A percentile compares a stretch with the other conserved stretches of the same genome.
phyloP scores from a whole-genome alignment of 1,139 yeast genomes.

The Yamadazyma dendronema region DNA sequence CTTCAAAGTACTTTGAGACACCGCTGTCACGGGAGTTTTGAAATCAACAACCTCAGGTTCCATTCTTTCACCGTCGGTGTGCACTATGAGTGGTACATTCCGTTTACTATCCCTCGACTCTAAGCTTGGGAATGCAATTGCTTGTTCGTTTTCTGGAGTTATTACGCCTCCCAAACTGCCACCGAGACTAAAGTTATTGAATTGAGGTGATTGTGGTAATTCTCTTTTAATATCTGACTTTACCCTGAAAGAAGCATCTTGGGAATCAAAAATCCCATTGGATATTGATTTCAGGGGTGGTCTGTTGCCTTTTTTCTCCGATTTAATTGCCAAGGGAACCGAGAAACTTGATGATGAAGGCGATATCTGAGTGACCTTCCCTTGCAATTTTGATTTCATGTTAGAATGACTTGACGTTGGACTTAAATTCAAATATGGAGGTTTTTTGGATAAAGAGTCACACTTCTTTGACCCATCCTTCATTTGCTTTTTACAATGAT shows the following conservation, averaged over 20 bases:
- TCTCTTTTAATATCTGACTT: conserved; percentile 4
- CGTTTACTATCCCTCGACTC: conserved; percentile 2
- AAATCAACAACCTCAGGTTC: conserved; percentile 14
- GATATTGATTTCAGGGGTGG: conserved; percentile 15
- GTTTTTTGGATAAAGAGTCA: not conserved
- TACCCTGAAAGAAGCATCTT: conserved; percentile 12
- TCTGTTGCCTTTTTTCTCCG: conserved; percentile 6
- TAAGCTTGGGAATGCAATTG: conserved; percentile 13
- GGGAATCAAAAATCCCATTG: conserved; percentile 11
- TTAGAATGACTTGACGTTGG: conserved; percentile 6
- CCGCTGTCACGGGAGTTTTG: conserved; percentile 12
- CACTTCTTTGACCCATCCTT: conserved; percentile 5
- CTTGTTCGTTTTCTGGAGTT: conserved; percentile 14
- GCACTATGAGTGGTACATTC: conserved; percentile 13
- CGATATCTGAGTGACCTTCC: conserved; percentile 4
- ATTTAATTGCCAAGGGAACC: conserved; percentile 5
- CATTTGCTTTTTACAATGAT: conserved; percentile 10
- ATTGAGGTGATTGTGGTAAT: conserved; percentile 1
- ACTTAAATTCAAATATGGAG: conserved; percentile 4
- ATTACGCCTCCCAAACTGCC: conserved; percentile 9
- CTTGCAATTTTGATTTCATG: conserved; percentile 5
- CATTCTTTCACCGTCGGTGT: conserved; percentile 11
- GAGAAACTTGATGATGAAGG: conserved; percentile 10
- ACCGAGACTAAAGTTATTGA: not conserved
- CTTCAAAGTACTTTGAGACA: not conserved